Percentiles rank a stretch among this genome's conserved stretches.
Conservation (phyloP, 1,284 basidiomycete genomes). For the Ceratobasidium sp. region DNA sequence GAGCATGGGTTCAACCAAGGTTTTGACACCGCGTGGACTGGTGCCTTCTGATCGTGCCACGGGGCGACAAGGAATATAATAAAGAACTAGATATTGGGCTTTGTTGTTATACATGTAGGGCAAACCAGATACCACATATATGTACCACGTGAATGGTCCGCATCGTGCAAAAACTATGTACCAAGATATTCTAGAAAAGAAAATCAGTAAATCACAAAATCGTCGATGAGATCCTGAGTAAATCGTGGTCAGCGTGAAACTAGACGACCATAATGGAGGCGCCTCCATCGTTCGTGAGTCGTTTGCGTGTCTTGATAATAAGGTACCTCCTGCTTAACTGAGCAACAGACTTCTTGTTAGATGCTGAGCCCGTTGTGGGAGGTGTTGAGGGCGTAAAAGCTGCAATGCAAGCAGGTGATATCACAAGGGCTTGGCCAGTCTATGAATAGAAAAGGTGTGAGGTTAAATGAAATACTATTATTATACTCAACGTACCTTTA, state of each 20-base stretch:
- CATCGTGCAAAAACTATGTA: not conserved
- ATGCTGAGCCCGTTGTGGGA: slow-evolving; percentile 6
- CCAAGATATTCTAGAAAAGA: not conserved
- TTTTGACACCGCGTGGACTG: slow-evolving; percentile 49
- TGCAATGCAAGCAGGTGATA: slow-evolving; percentile 42
- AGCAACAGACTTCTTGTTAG: slow-evolving; percentile 15
- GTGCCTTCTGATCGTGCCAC: slow-evolving; percentile 17
- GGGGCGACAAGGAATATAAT: not conserved
- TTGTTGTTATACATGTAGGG: not conserved
- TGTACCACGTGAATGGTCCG: not conserved
- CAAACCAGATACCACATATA: not conserved
- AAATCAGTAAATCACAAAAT: slow-evolving; percentile 1
- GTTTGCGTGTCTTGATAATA: slow-evolving; percentile 41
- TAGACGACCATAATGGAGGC: slow-evolving; percentile 42
- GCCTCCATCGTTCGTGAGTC: slow-evolving; percentile 42
- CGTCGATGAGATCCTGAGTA: not conserved
- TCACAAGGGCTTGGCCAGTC: slow-evolving; percentile 43
- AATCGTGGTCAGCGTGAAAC: not conserved
- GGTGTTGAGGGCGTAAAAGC: slow-evolving; percentile 31
- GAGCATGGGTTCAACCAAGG: slow-evolving; percentile 64
- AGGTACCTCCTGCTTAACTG: slow-evolving; percentile 41
- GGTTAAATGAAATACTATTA: not conserved
- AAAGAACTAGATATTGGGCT: not conserved
- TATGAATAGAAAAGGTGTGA: not conserved
- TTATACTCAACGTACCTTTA: slow-evolving; percentile 57